A percentile compares a stretch with the other conserved stretches of the same genome.
These are phyloP conservation scores for Boletus vinaceobasis DNA, from an alignment of 768 basidiomycete species.

Conservation along the genomic window DNA sequence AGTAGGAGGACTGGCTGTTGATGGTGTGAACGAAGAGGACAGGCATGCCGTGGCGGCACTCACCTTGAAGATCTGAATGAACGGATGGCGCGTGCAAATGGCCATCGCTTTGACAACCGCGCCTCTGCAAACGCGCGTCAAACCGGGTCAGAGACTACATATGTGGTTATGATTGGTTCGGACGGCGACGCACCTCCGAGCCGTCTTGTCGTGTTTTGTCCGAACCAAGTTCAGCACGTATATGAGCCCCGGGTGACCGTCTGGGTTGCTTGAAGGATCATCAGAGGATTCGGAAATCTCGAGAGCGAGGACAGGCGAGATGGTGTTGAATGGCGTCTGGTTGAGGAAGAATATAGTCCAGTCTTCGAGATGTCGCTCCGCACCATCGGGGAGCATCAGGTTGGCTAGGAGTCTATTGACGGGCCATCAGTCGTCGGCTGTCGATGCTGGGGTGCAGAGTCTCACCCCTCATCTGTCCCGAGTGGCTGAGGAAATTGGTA, in stretches of 20 bases:
- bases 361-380: slow-evolving; percentile 90
- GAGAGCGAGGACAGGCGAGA: slow-evolving; percentile 75
- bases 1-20: slow-evolving; percentile 84
- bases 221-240: slow-evolving; percentile 90
- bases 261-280: slow-evolving; percentile 24
- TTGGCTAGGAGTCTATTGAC: slow-evolving; percentile 81
- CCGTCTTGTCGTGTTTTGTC: slow-evolving; percentile 84
- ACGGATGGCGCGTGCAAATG: slow-evolving; percentile 89
- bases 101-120: slow-evolving; percentile 94
- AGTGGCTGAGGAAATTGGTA: slow-evolving; percentile 96
- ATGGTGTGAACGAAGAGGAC: slow-evolving; percentile 2
- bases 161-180: slow-evolving; percentile 2
- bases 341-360: slow-evolving; percentile 99
- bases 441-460: too few species aligned
- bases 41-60: slow-evolving; percentile 10
- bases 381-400: slow-evolving; percentile 98
- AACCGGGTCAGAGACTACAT: slow-evolving; percentile 9
- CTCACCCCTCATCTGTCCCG: slow-evolving; percentile 91
- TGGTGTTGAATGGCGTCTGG: slow-evolving; percentile 85
- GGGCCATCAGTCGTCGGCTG: slow-evolving; percentile 1
- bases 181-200: slow-evolving; percentile 56
- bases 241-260: slow-evolving; percentile 51
- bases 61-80: slow-evolving; percentile 95
- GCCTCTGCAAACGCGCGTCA: slow-evolving; percentile 50
- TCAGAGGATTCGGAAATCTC: slow-evolving; percentile 45